These are phyloP conservation scores for Coemansia sp. DNA, from an alignment of 192 early-diverging fungal species.

Conservation along the genomic window DNA sequence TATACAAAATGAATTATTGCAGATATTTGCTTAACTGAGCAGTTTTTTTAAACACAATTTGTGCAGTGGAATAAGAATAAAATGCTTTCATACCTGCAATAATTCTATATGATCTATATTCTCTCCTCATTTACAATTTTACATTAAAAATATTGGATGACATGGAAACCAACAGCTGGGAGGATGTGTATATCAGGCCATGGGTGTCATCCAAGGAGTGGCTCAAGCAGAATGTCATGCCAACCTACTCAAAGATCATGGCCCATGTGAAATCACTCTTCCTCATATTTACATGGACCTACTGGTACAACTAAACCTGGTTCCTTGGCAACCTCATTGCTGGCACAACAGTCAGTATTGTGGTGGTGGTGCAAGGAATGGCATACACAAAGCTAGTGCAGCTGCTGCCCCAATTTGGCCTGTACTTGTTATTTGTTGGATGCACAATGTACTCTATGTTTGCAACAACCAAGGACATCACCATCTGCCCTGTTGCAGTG, in stretches of 20 bases:
- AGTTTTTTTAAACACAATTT: no score
- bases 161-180: no score
- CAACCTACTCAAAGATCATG: constrained; percentile 8
- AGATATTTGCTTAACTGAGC: no score
- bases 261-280: constrained; percentile 44
- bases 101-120: no score
- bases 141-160: no score
- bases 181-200: no score
- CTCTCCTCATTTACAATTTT: no score
- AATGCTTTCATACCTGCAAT: no score
- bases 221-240: background rate
- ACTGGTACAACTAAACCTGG: constrained; percentile 62
- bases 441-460: constrained; percentile 70
- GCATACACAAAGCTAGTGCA: constrained; percentile 77
- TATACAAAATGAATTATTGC: no score
- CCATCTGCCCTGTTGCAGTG: constrained; percentile 77
- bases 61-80: no score
- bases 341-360: constrained; percentile 70
- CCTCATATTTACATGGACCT: constrained; percentile 51
- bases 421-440: constrained; percentile 77
- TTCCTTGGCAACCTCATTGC: constrained; percentile 68
- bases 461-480: constrained; percentile 74
- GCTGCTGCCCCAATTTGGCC: constrained; percentile 71
- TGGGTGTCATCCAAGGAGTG: no score
- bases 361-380: constrained; percentile 75